Conservation (phyloP, 2,329 filamentous ascomycete species). For the Ophiostoma piceae region DNA sequence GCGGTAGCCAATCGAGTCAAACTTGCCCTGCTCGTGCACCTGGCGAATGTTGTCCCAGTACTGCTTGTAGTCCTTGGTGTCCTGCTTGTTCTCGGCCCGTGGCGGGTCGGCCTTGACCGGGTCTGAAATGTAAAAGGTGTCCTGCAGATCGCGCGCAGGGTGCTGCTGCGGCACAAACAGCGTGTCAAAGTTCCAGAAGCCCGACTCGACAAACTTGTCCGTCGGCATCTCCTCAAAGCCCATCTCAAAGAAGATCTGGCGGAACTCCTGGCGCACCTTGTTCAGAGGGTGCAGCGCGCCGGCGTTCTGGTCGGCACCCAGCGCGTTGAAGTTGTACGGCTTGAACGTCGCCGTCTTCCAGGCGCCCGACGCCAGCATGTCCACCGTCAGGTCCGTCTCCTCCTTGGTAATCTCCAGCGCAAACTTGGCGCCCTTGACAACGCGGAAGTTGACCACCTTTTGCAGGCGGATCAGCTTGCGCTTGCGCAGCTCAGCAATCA, state of each 20-base stretch:
- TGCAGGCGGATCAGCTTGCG: conserved; percentile 79
- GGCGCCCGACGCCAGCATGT: conserved; percentile 80
- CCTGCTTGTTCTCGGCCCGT: conserved; percentile 48
- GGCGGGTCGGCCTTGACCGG: conserved; percentile 69
- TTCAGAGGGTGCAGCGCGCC: conserved; percentile 68
- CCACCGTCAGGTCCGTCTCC: conserved; percentile 88
- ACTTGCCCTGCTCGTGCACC: conserved; percentile 87
- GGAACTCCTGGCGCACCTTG: conserved; percentile 93
- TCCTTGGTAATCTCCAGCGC: conserved; percentile 84
- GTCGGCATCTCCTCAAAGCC: conserved; percentile 98
- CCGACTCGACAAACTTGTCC: conserved; percentile 86
- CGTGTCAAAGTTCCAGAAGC: conserved; percentile 98
- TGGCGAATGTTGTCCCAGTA: conserved; percentile 86
- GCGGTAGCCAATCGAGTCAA: conserved; percentile 90
- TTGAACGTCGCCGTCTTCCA: conserved; percentile 91
- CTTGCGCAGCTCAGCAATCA: conserved; percentile 78
- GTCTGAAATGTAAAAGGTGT: conserved; percentile 94
- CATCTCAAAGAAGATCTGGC: conserved; percentile 98
- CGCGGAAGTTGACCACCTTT: conserved; percentile 80
- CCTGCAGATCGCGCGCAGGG: conserved; percentile 92
- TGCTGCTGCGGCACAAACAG: conserved; percentile 98
- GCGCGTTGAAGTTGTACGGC: conserved; percentile 52
- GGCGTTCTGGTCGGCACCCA: conserved; percentile 56
- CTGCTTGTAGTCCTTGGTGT: conserved; percentile 64
- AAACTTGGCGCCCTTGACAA: conserved; percentile 82